Evolutionary conservation across 306 rosid genomes (phyloP).

Genomic region (Medicago ruthenica): DNA sequence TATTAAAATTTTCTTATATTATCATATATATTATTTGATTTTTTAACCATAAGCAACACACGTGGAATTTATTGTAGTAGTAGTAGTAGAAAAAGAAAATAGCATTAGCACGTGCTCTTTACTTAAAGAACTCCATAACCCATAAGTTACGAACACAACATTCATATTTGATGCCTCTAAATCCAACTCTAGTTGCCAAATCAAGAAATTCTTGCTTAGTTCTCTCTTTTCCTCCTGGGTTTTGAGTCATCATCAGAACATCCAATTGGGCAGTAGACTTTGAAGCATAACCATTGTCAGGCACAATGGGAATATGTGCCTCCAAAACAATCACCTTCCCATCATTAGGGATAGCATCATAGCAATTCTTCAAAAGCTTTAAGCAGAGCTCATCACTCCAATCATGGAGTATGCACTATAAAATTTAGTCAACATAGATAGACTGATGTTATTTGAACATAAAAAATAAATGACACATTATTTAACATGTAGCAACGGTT

Average conservation of each 20-base stretch:
- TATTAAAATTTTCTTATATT: no score
- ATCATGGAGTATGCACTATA: conserved; percentile 18
- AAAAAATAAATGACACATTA: no score
- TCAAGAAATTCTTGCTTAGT: conserved; percentile 45
- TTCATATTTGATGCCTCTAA: conserved; percentile 47
- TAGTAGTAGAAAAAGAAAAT: no score
- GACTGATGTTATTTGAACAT: no score
- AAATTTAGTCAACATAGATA: neutral
- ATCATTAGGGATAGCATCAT: neutral
- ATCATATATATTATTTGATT: no score
- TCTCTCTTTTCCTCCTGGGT: conserved; percentile 54
- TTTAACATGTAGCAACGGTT: no score
- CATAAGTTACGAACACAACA: conserved; percentile 35
- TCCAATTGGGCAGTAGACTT: conserved; percentile 26
- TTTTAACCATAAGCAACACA: no score
- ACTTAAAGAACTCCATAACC: conserved; percentile 65
- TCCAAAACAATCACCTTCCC: conserved; percentile 41
- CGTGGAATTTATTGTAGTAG: no score
- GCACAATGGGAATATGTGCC: conserved; percentile 32
- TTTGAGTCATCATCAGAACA: conserved; percentile 45
- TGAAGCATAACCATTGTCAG: conserved; percentile 27
- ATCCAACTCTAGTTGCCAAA: conserved; percentile 54
- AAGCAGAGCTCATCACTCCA: conserved; percentile 2
- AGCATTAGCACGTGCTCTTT: no score
- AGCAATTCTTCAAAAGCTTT: conserved; percentile 8